Base-by-base conservation (phyloP, 163 green algal species). In the Scenedesmus sp. region DNA sequence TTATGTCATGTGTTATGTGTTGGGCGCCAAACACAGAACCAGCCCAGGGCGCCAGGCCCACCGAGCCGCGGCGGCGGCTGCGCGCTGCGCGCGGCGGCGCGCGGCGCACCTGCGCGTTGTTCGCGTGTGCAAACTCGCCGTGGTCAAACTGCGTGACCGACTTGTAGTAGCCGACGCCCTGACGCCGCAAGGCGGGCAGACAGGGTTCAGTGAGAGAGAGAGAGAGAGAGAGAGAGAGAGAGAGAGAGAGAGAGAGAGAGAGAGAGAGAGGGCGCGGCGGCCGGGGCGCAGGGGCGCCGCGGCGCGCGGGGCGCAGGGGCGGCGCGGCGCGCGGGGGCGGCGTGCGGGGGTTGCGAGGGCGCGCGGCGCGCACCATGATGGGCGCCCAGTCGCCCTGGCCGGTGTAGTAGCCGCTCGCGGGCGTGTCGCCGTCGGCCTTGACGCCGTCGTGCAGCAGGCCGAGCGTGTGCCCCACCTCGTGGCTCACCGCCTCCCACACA, bases 361-460 rank as follows among this genome's bases (percentile, higher is more conserved):
- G n/a, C n/a, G n/a, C n/a, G n/a, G n/a, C n/a, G n/a, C 54, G 31
- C 54, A 63, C 60, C 62, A 70, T 70, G 42, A 70, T 70, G 17
- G 62, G 62, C n/a, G 62, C 62, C 34, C 34, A 70, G 39, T 26
- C 24, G 22, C 36, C 36, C 2, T 42, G 18, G 42, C 36, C 62
- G 0, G 4, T 26, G 13, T 15, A 57, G 39, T 70, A 70, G 2
- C 20, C 5, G 1, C 2, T 51, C 34, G 13, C 39, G 0, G 2
- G 33, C 2, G 28, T 24, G 24, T 24, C 34, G 4, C 11, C 54
- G 22, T 63, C 34, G 0, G 54, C 28, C 29, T 28, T 5, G 4
- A 39, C 34, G 20, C 63, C 62, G 42, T 70, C 62, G 28, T 70
- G 62, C 33, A 48, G 39, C 33, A 70, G 62, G 9, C 62, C 62